These are phyloP conservation scores for Lenzites betulinus DNA, from an alignment of 768 basidiomycete species.

Conservation along the genomic window DNA sequence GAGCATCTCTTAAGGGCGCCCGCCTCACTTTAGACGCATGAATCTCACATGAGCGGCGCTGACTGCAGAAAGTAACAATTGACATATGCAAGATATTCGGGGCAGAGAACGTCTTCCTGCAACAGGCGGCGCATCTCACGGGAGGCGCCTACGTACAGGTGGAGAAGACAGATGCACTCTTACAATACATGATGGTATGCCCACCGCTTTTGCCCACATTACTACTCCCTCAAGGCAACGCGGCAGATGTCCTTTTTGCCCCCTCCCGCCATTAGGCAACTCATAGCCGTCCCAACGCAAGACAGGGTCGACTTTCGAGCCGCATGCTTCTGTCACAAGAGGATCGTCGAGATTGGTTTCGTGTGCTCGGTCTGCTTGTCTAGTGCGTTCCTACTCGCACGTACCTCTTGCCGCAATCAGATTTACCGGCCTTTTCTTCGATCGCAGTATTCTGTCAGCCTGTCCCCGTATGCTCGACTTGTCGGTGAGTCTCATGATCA, in stretches of 20 bases:
- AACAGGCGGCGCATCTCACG: conserved; percentile 95
- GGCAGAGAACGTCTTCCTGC: conserved; percentile 90
- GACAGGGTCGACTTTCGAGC: conserved; percentile 97
- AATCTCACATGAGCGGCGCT: not conserved
- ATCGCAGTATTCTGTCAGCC: conserved; percentile 88
- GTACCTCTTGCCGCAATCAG: not conserved
- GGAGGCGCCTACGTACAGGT: conserved; percentile 91
- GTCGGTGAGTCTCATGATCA: conserved; percentile 60
- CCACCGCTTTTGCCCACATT: not conserved
- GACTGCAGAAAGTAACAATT: conserved; percentile 85
- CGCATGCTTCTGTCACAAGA: conserved; percentile 98
- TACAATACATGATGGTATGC: conserved; percentile 86
- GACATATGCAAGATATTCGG: conserved; percentile 94
- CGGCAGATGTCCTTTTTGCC: conserved; percentile 87
- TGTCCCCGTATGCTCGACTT: conserved; percentile 91
- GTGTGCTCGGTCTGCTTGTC: conserved; percentile 99
- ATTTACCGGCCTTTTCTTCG: not conserved
- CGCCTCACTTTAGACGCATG: not conserved
- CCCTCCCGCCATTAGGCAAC: conserved; percentile 67
- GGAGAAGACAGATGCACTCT: conserved; percentile 76
- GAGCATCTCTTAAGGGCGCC: conserved; percentile 28
- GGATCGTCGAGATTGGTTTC: conserved; percentile 94
- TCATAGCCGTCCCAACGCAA: conserved; percentile 85
- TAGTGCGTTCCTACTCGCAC: conserved; percentile 54
- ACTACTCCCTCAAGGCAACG: conserved; percentile 31